Evolutionary conservation across 139 green algal genomes (phyloP), one percentile per base, ranked within the genome.

Genomic region (Chlamydomonas schloesseri): DNA sequence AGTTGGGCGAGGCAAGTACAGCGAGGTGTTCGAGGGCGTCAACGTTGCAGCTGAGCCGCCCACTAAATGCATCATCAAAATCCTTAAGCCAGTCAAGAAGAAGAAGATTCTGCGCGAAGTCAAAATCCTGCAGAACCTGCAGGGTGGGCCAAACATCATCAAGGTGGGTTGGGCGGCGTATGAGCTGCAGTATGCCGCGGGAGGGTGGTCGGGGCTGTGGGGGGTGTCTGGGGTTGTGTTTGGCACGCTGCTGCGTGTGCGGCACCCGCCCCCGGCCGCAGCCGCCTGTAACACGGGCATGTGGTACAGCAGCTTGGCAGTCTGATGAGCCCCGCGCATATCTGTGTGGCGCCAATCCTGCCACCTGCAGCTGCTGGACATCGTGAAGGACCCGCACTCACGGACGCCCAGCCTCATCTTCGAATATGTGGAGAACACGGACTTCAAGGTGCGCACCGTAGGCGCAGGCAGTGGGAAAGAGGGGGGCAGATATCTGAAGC

Each of bases 31-130:
- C 90, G 98, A 99, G 92, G 97, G 97, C 42, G 83, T 98, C 26
- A 96, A 98, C 79, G 90, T 91, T 11, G 70, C 90, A 29, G 96
- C 89, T 60, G 92, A 92, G 70, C 28, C 62, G 20, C 60, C 62
- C 14, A 83, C 97, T 34, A 93, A 92, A 31, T 99, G 96, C 91
- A 97, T 99, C 75, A 98, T 99, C 89, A 99, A 99, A 84, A 98
- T 99, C 65, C 91, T 99, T 15, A 99, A 99, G 84, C 98, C 98
- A 14, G 98, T 99, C 33, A 99, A 99, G 89, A 99, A 99, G 92
- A 99, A 99, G 88, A 99, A 99, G 93, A 99, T 99, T 87, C 97
- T 98, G 88, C 91, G 97, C 4, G 98, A 99, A 89, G 99, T 99
- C 84, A 98, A 99, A 82, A 99, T 99, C 77, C 47, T 89, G 57